A percentile compares a stretch with the other conserved stretches of the same genome.
phyloP scores from a whole-genome alignment of 1,284 basidiomycete genomes.

The Sanguinoderma infundibulare region DNA sequence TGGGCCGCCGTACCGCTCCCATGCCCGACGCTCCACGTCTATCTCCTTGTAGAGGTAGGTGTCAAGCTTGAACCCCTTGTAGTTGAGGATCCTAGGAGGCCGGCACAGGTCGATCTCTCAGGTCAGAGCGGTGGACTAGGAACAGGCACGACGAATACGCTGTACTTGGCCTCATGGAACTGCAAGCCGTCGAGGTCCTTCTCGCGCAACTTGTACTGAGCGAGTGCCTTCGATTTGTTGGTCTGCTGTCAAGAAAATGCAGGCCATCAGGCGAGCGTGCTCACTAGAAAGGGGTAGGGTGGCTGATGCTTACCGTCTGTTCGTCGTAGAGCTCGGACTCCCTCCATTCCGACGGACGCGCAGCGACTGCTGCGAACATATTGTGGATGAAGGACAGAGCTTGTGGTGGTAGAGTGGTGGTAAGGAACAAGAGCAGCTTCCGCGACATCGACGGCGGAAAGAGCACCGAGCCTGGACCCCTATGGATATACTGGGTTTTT shows the following conservation, averaged over 20 bases:
- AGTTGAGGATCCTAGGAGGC: not conserved
- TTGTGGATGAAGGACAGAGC: not conserved
- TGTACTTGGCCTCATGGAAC: not conserved
- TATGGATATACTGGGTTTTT: no score
- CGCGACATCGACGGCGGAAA: no score
- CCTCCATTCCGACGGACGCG: not conserved
- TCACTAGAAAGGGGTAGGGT: not conserved
- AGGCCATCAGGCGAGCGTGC: not conserved
- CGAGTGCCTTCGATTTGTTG: constrained; percentile 1
- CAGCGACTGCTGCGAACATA: not conserved
- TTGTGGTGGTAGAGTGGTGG: not conserved
- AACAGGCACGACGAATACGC: no score
- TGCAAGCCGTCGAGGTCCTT: constrained; percentile 7
- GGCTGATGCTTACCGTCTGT: not conserved
- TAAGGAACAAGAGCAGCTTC: not conserved
- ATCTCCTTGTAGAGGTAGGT: constrained; percentile 3
- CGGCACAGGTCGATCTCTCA: not conserved
- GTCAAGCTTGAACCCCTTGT: not conserved
- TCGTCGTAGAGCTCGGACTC: not conserved
- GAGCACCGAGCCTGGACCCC: no score
- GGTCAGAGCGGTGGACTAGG: not conserved
- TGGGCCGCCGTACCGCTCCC: constrained; percentile 11
- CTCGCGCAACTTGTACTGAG: constrained; percentile 5
- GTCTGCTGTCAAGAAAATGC: not conserved
- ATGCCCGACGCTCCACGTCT: constrained; percentile 8